Evolutionary conservation across 768 basidiomycete genomes (phyloP).

Genomic region (Megacollybia marginata): DNA sequence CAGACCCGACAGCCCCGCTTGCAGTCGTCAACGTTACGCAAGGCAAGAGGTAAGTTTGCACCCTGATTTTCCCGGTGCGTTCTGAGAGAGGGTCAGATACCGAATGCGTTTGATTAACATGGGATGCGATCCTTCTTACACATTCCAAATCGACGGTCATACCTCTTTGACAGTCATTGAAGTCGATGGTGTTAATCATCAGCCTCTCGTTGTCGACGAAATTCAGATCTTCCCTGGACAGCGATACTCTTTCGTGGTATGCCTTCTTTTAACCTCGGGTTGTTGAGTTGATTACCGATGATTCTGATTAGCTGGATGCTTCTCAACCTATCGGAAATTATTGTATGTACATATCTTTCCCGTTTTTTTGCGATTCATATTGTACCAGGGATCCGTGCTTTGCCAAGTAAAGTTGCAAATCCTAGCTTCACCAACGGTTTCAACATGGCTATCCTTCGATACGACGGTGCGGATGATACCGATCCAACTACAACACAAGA

Average conservation of each 20-base stretch:
- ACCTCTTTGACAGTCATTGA: slow-evolving; percentile 17
- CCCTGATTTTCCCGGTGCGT: neutral
- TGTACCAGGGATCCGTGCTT: slow-evolving; percentile 26
- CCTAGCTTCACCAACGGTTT: slow-evolving; percentile 27
- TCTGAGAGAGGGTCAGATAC: slow-evolving; percentile 10
- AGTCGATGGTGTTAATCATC: slow-evolving; percentile 26
- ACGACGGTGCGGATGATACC: slow-evolving; percentile 31
- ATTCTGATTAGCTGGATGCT: slow-evolving; percentile 21
- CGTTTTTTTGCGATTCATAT: neutral
- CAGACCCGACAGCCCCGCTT: slow-evolving; percentile 17
- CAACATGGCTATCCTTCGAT: slow-evolving; percentile 47
- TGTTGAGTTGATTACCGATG: slow-evolving; percentile 11
- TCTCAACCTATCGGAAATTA: slow-evolving; percentile 44
- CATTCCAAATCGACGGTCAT: slow-evolving; percentile 16
- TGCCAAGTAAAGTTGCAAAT: slow-evolving; percentile 14
- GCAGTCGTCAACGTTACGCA: slow-evolving; percentile 17
- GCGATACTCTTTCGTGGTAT: slow-evolving; percentile 36
- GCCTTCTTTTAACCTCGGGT: slow-evolving; percentile 15
- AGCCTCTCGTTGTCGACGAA: slow-evolving; percentile 29
- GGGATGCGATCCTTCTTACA: slow-evolving; percentile 13
- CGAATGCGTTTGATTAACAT: slow-evolving; percentile 19
- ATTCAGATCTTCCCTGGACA: slow-evolving; percentile 31
- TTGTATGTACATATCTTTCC: slow-evolving; percentile 23
- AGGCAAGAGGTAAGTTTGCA: slow-evolving; percentile 10
- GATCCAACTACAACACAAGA: slow-evolving; percentile 32